These are phyloP conservation scores for Penicillium ucsense DNA, from an alignment of 495 filamentous ascomycete genomes.

Conservation along the genomic window DNA sequence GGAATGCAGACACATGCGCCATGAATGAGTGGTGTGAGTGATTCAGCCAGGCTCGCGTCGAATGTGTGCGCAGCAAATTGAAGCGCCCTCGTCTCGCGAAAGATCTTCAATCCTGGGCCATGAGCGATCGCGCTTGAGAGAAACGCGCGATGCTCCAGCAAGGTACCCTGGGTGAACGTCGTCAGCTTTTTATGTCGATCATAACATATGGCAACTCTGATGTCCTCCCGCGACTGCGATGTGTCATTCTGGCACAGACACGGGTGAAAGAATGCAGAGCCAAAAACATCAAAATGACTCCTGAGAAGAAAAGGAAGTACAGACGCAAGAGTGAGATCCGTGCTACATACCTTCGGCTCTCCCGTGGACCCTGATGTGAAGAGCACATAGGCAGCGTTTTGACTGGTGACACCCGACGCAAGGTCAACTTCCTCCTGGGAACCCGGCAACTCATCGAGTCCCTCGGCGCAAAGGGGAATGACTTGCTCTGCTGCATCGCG, in stretches of 20 bases:
- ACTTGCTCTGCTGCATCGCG: slow-evolving; percentile 20
- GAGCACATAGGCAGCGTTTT: slow-evolving; percentile 34
- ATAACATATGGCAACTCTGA: too few relatives aligned
- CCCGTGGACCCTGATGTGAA: slow-evolving; percentile 45
- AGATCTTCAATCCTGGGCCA: slow-evolving; percentile 21
- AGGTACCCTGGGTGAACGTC: slow-evolving; percentile 24
- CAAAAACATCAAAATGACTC: too few relatives aligned
- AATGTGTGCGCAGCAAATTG: slow-evolving; percentile 48
- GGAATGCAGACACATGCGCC: slow-evolving; percentile 39
- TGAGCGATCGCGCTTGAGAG: slow-evolving; percentile 36
- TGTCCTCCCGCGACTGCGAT: too few relatives aligned
- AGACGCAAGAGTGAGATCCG: too few relatives aligned
- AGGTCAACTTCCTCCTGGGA: slow-evolving; percentile 11
- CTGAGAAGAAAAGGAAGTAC: too few relatives aligned
- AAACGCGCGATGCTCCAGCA: slow-evolving; percentile 39
- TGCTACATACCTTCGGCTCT: slow-evolving; percentile 35
- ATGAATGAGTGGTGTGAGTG: slow-evolving; percentile 32
- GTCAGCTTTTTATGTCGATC: neutral
- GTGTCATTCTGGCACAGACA: too few relatives aligned
- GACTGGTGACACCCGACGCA: slow-evolving; percentile 22
- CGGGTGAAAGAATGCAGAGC: too few relatives aligned
- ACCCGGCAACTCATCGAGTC: slow-evolving; percentile 17
- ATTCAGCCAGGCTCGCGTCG: slow-evolving; percentile 38
- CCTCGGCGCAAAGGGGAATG: slow-evolving; percentile 25
- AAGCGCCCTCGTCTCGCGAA: slow-evolving; percentile 24